Conservation (phyloP, 805 yeast species). For the Grigorovia jiainica region DNA sequence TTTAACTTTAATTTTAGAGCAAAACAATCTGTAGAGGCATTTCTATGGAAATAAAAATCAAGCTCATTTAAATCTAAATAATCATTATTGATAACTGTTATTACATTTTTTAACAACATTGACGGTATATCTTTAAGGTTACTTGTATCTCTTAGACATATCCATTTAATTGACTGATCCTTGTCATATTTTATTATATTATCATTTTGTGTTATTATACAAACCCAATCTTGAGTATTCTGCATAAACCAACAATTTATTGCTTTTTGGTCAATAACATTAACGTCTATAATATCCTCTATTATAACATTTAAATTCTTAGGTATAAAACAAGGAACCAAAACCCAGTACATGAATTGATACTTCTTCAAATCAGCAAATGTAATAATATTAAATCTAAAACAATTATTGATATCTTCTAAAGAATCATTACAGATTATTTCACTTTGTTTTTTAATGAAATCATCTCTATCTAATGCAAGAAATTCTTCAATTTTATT, state of each 20-base stretch:
- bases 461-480: constrained; percentile 47
- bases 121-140: constrained; percentile 34
- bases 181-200: constrained; percentile 13
- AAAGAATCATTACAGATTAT: constrained; percentile 23
- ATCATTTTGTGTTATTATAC: constrained; percentile 15
- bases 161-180: constrained; percentile 7
- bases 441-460: constrained; percentile 38
- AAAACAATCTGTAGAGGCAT: constrained; percentile 2
- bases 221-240: constrained; percentile 21
- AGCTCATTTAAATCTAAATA: constrained; percentile 29
- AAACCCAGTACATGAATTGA: constrained; percentile 83
- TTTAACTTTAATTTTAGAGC: background rate
- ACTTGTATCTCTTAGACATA: constrained; percentile 35
- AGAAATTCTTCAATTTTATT: constrained; percentile 87
- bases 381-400: constrained; percentile 43
- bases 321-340: constrained; percentile 53
- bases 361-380: constrained; percentile 87
- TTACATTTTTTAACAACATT: constrained; percentile 48
- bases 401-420: constrained; percentile 18
- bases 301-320: constrained; percentile 6
- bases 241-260: constrained; percentile 13
- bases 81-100: constrained; percentile 34
- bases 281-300: background rate
- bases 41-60: constrained; percentile 34
- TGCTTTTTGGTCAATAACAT: background rate